Percentiles rank a stretch among this genome's conserved stretches.
These are phyloP conservation scores for Tripterygium wilfordii DNA, from an alignment of 177 flowering plant species.

Conservation along the genomic window DNA sequence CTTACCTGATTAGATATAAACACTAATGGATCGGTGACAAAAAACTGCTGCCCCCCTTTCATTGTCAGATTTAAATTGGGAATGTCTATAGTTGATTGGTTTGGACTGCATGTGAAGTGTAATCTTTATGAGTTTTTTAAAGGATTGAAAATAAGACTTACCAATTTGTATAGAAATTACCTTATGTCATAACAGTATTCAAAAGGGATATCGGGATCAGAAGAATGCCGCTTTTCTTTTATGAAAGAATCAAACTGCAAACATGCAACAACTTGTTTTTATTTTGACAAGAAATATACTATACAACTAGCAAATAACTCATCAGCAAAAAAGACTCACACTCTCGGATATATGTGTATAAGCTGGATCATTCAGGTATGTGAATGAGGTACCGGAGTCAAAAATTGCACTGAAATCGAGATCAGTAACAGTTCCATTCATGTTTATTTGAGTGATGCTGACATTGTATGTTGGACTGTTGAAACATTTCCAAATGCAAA, in stretches of 20 bases:
- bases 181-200: slow-evolving; percentile 52
- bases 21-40: slow-evolving; percentile 38
- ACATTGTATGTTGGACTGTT: slow-evolving; percentile 70
- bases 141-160: too few species aligned
- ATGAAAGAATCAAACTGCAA: slow-evolving; percentile 60
- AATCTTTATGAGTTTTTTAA: too few species aligned
- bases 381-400: slow-evolving; percentile 91
- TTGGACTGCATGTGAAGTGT: slow-evolving; percentile 33
- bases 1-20: slow-evolving; percentile 31
- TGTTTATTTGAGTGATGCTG: slow-evolving; percentile 45
- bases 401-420: slow-evolving; percentile 52
- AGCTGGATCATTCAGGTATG: slow-evolving; percentile 77
- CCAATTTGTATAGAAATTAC: slow-evolving; percentile 21
- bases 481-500: slow-evolving; percentile 5
- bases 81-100: slow-evolving; percentile 9
- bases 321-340: slow-evolving; percentile 60
- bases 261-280: neutral
- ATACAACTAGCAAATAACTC: too few species aligned
- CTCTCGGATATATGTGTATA: slow-evolving; percentile 52
- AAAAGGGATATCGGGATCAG: slow-evolving; percentile 27
- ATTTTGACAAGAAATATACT: neutral
- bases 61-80: slow-evolving; percentile 56
- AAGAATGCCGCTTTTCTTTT: slow-evolving; percentile 18
- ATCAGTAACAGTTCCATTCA: slow-evolving; percentile 34
- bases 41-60: slow-evolving; percentile 60